These are phyloP conservation scores for Datura wrightii DNA, from an alignment of 257 asterid species.

Conservation along the genomic window DNA sequence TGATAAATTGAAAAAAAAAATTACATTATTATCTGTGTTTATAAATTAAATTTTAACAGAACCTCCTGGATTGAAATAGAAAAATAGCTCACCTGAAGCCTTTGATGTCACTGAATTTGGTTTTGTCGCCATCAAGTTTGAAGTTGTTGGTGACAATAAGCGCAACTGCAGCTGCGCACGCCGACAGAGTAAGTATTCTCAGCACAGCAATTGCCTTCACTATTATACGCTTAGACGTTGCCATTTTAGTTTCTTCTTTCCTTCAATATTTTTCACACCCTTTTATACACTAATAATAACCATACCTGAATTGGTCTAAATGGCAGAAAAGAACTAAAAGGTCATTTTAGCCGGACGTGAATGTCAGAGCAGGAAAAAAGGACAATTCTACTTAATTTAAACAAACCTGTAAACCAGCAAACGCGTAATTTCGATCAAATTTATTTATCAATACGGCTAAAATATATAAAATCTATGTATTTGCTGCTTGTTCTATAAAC, in stretches of 20 bases:
- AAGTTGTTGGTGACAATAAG: slow-evolving; percentile 54
- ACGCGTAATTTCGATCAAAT: background rate
- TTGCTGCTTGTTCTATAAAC: too few species aligned
- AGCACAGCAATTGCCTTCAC: slow-evolving; percentile 34
- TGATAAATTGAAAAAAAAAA: too few species aligned
- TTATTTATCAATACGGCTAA: too few species aligned
- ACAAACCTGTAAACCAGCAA: background rate
- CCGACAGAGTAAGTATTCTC: slow-evolving; percentile 52
- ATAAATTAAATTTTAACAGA: background rate
- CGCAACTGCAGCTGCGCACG: slow-evolving; percentile 50
- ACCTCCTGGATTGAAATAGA: background rate
- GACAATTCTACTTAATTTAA: background rate
- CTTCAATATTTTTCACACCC: background rate
- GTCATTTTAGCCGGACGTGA: slow-evolving; percentile 4
- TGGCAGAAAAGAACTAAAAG: background rate
- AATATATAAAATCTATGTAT: too few species aligned
- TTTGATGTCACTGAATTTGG: slow-evolving; percentile 45
- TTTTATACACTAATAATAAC: background rate
- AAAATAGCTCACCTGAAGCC: slow-evolving; percentile 53
- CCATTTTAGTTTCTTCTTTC: background rate
- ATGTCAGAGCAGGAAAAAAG: background rate
- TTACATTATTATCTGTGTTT: too few species aligned
- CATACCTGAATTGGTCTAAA: background rate
- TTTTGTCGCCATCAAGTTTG: slow-evolving; percentile 44
- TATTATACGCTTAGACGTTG: slow-evolving; percentile 14